Percentiles rank a stretch among this genome's conserved stretches.
Evolutionary conservation across 257 asterid species (phyloP).

Genomic region (Ocimum tenuiflorum): DNA sequence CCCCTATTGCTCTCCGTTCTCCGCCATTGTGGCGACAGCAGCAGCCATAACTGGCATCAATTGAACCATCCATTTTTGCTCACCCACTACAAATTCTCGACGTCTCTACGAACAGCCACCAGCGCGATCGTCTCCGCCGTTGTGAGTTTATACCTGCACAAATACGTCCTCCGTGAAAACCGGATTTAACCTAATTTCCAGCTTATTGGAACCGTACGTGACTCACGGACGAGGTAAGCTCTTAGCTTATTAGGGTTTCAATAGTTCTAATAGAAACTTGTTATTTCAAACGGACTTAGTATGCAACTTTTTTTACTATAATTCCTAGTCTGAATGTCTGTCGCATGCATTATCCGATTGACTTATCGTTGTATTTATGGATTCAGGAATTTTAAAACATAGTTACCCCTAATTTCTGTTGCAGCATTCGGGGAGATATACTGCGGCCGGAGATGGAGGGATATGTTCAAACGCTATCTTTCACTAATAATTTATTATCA

Average conservation of each 20-base stretch:
- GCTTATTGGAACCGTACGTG: neutral
- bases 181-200: neutral
- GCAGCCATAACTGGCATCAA: conserved; percentile 1
- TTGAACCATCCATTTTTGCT: neutral
- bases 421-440: neutral
- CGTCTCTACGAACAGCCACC: neutral
- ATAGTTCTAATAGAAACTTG: too few relatives aligned
- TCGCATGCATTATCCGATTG: neutral
- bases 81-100: neutral
- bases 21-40: conserved; percentile 5
- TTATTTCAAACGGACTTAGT: too few relatives aligned
- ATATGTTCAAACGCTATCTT: neutral
- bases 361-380: neutral
- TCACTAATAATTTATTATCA: too few relatives aligned
- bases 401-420: neutral
- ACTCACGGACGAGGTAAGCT: neutral
- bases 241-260: conserved; percentile 3
- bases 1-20: neutral
- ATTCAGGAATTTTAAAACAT: neutral
- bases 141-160: neutral
- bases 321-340: neutral
- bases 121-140: neutral
- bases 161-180: neutral
- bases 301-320: neutral
- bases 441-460: neutral